These are phyloP conservation scores for Smallanthus sonchifolius DNA, from an alignment of 129 eudicot genomes.

Conservation along the genomic window DNA sequence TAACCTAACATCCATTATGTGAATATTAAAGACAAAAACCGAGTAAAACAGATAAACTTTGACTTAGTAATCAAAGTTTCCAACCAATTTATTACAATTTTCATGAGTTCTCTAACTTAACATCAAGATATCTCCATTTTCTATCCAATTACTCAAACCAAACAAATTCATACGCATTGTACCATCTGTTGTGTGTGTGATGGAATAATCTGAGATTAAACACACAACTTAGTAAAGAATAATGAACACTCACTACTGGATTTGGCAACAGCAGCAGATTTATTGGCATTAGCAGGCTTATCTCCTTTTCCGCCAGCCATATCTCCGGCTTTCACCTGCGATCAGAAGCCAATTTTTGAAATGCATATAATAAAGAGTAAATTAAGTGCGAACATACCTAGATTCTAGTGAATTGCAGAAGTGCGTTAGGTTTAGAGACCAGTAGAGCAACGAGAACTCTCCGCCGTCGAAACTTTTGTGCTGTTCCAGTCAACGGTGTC, in stretches of 20 bases:
- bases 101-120: neutral
- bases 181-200: neutral
- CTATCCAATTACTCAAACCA: neutral
- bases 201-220: neutral
- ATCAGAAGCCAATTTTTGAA: neutral
- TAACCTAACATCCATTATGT: neutral
- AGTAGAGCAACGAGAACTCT: neutral
- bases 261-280: constrained; percentile 24
- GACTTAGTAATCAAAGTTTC: neutral
- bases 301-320: constrained; percentile 28
- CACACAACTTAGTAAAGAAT: neutral
- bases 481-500: constrained; percentile 17
- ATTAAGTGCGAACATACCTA: neutral
- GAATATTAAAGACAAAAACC: neutral
- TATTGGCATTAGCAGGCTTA: constrained; percentile 18
- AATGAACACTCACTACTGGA: constrained; percentile 18
- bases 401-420: constrained; percentile 5
- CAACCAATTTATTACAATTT: neutral
- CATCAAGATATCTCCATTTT: neutral
- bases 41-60: neutral
- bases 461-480: neutral
- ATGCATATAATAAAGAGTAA: neutral
- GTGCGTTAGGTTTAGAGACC: neutral
- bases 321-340: constrained; percentile 10
- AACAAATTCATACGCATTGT: constrained; percentile 1